A percentile compares a stretch with the other conserved stretches of the same genome.
Evolutionary conservation across 2,329 filamentous ascomycete species (phyloP).

Genomic region (Cyphellophora attinorum): DNA sequence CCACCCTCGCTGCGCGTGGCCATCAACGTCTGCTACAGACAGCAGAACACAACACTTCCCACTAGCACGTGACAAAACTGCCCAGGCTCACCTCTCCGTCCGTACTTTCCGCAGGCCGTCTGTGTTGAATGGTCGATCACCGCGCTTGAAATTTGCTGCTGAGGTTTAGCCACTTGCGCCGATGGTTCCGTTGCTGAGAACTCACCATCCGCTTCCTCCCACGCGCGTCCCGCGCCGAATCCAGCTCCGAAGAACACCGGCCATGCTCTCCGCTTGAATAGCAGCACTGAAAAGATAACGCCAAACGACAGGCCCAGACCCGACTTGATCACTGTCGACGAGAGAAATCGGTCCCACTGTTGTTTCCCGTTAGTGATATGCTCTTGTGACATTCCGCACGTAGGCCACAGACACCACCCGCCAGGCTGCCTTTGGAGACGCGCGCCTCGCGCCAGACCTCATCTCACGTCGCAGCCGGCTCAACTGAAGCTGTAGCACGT

Average conservation of each 20-base stretch:
- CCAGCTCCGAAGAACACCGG: constrained; percentile 90
- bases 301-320: constrained; percentile 93
- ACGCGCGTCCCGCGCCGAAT: constrained; percentile 91
- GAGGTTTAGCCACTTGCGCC: constrained; percentile 6
- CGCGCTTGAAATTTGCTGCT: constrained; percentile 19
- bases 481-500: too few species aligned
- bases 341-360: constrained; percentile 97
- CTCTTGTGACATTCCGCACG: too few species aligned
- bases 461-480: too few species aligned
- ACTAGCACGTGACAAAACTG: too few species aligned
- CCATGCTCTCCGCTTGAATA: constrained; percentile 98
- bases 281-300: constrained; percentile 93
- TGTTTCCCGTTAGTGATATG: too few species aligned
- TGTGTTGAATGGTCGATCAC: constrained; percentile 13
- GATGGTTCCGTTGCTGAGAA: too few species aligned
- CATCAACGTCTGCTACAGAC: constrained; percentile 3
- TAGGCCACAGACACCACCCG: too few species aligned
- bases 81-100: constrained; percentile 14
- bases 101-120: constrained; percentile 20
- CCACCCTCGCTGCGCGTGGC: constrained; percentile 5
- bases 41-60: too few species aligned
- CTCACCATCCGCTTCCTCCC: constrained; percentile 93
- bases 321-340: constrained; percentile 93
- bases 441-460: too few species aligned
- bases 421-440: too few species aligned